These are phyloP conservation scores for Boletellus deceptivus DNA, from an alignment of 1,284 basidiomycete species.

Conservation along the genomic window DNA sequence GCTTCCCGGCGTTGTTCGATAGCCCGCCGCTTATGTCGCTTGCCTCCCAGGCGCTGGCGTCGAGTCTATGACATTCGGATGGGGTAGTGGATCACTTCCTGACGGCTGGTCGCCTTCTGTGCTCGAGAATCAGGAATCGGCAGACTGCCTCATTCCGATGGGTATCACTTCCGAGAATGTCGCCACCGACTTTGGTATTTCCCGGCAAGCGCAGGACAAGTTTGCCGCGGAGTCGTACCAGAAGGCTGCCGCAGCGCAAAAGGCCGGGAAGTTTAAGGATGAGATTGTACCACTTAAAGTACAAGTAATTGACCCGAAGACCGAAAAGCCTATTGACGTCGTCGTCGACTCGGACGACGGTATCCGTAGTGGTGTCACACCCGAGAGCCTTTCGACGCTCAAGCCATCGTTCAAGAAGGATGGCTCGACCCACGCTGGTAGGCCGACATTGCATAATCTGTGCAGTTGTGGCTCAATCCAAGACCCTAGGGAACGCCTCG, in stretches of 20 bases:
- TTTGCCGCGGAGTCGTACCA: slow-evolving; percentile 87
- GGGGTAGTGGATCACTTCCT: slow-evolving; percentile 69
- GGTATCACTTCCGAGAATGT: slow-evolving; percentile 98
- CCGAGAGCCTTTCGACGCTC: slow-evolving; percentile 83
- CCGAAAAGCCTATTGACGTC: slow-evolving; percentile 76
- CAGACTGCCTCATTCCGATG: slow-evolving; percentile 95
- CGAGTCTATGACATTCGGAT: slow-evolving; percentile 93
- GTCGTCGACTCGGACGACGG: slow-evolving; percentile 91
- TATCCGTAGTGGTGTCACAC: slow-evolving; percentile 88
- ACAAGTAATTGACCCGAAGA: slow-evolving; percentile 80
- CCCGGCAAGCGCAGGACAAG: slow-evolving; percentile 76
- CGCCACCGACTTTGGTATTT: slow-evolving; percentile 72
- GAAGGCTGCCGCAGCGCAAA: slow-evolving; percentile 85
- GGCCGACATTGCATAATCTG: slow-evolving; percentile 15
- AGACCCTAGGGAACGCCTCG: slow-evolving; percentile 71
- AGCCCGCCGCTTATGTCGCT: slow-evolving; percentile 4
- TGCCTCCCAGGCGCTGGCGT: slow-evolving; percentile 77
- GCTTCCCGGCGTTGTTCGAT: slow-evolving; percentile 23
- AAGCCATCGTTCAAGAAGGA: slow-evolving; percentile 91
- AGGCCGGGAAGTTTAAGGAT: slow-evolving; percentile 87
- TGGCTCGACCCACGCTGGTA: slow-evolving; percentile 89
- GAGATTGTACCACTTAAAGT: slow-evolving; percentile 90
- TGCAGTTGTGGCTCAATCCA: slow-evolving; percentile 2
- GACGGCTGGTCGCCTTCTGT: slow-evolving; percentile 80
- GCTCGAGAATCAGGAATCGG: slow-evolving; percentile 75